Percentiles rank a stretch among this genome's conserved stretches.
phyloP scores from a whole-genome alignment of 2,329 filamentous ascomycete species.

The Neocatenulostroma microsporum region DNA sequence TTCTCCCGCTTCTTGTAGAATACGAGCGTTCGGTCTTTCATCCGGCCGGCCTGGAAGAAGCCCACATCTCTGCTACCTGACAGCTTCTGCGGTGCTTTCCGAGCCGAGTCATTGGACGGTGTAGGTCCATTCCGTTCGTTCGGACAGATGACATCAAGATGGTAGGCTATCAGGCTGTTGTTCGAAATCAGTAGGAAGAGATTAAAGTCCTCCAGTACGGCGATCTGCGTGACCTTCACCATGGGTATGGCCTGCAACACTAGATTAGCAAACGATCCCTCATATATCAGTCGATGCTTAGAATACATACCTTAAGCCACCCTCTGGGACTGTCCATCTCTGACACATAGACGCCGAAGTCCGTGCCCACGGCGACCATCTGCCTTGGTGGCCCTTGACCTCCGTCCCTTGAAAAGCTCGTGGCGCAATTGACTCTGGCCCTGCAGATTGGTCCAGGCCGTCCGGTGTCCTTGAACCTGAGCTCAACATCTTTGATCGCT shows the following conservation, averaged over 20 bases:
- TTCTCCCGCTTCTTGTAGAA: constrained; percentile 93
- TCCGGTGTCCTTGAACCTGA: constrained; percentile 56
- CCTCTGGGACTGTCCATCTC: constrained; percentile 83
- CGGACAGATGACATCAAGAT: constrained; percentile 72
- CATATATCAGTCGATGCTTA: no score
- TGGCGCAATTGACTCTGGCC: constrained; percentile 84
- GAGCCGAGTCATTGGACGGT: constrained; percentile 59
- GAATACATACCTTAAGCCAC: constrained; percentile 78
- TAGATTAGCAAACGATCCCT: no score
- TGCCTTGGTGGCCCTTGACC: constrained; percentile 51
- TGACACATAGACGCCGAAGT: constrained; percentile 86
- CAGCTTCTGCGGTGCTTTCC: constrained; percentile 84
- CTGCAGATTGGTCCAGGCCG: constrained; percentile 72
- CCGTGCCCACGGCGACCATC: constrained; percentile 89
- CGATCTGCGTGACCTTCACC: constrained; percentile 77
- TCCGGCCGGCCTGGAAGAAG: constrained; percentile 90
- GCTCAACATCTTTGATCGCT: constrained; percentile 81
- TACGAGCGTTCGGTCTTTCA: constrained; percentile 92
- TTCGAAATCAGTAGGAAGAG: constrained; percentile 87
- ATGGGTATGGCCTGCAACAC: constrained; percentile 64
- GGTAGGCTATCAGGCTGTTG: constrained; percentile 84
- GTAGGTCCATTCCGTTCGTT: constrained; percentile 37
- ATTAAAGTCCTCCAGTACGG: constrained; percentile 92
- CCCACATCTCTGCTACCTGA: constrained; percentile 83
- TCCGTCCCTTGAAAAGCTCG: constrained; percentile 72